Percentiles rank a stretch among this genome's conserved stretches.
Evolutionary conservation across 306 rosid genomes (phyloP).

Genomic region (Arachis stenosperma): DNA sequence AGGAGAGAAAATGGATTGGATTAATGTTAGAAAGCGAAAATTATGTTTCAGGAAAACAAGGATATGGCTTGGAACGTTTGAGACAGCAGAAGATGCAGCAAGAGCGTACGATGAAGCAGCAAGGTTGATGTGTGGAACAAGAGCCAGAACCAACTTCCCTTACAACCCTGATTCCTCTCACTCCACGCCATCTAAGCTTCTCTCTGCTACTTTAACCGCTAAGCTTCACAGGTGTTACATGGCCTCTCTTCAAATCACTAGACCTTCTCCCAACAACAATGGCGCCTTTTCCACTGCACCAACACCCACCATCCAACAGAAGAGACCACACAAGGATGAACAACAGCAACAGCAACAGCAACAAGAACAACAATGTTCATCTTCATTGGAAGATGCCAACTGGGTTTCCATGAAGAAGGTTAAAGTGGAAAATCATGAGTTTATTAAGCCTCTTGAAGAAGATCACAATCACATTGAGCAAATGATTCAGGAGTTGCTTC

Average conservation of each 20-base stretch:
- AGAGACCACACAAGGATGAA: constrained; percentile 33
- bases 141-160: constrained; percentile 90
- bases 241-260: constrained; percentile 84
- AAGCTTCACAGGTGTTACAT: constrained; percentile 84
- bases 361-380: constrained; percentile 17
- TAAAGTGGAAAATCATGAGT: constrained; percentile 51
- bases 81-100: constrained; percentile 95
- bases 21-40: too few relatives aligned
- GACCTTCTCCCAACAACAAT: constrained; percentile 21
- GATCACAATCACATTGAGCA: constrained; percentile 86
- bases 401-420: constrained; percentile 61
- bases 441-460: constrained; percentile 70
- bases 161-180: constrained; percentile 74
- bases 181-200: constrained; percentile 83
- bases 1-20: too few relatives aligned
- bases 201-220: constrained; percentile 83
- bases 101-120: constrained; percentile 96
- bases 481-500: constrained; percentile 86
- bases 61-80: constrained; percentile 95
- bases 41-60: constrained; percentile 71
- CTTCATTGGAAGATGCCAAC: constrained; percentile 24
- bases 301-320: not conserved
- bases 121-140: constrained; percentile 86
- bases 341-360: not conserved
- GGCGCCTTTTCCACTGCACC: too few relatives aligned